Conservation (phyloP, 805 yeast species). For the Yarrowia bubula region DNA sequence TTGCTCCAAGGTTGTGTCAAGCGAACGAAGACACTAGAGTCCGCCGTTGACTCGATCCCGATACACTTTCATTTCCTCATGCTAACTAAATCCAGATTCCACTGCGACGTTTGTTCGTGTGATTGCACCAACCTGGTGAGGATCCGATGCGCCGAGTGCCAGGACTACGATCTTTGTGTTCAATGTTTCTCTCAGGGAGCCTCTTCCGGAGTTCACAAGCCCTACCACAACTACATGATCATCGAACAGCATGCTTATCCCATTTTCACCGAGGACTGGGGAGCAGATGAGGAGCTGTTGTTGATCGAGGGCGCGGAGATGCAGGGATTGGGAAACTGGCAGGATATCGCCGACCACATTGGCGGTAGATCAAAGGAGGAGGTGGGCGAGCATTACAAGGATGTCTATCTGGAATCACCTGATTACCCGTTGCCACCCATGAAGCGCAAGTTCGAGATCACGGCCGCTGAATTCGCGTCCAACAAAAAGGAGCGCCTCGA, state of each 20-base stretch:
- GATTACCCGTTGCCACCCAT: conserved; percentile 89
- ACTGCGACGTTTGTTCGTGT: conserved; percentile 92
- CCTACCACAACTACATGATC: conserved; percentile 88
- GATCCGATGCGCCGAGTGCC: conserved; percentile 86
- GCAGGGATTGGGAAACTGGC: conserved; percentile 95
- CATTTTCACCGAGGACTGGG: conserved; percentile 87
- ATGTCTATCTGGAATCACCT: conserved; percentile 63
- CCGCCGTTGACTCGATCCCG: conserved; percentile 2
- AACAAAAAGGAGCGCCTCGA: conserved; percentile 72
- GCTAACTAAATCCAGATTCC: conserved; percentile 32
- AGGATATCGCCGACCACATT: conserved; percentile 93
- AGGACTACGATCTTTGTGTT: conserved; percentile 95
- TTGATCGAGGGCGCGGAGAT: conserved; percentile 90
- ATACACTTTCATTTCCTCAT: conserved; percentile 8
- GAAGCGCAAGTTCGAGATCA: conserved; percentile 56
- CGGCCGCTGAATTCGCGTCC: conserved; percentile 67
- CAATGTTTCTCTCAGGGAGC: conserved; percentile 91
- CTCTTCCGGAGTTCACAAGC: conserved; percentile 80
- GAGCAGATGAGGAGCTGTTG: conserved; percentile 94
- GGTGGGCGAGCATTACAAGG: conserved; percentile 77
- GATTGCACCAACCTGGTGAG: conserved; percentile 93
- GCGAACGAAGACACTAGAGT: not conserved
- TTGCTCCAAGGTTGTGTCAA: conserved; percentile 19
- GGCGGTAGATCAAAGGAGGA: conserved; percentile 92
- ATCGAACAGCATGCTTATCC: conserved; percentile 96